Conservation (phyloP, 257 asterid genomes). For the Parsonsia alboflavescens region DNA sequence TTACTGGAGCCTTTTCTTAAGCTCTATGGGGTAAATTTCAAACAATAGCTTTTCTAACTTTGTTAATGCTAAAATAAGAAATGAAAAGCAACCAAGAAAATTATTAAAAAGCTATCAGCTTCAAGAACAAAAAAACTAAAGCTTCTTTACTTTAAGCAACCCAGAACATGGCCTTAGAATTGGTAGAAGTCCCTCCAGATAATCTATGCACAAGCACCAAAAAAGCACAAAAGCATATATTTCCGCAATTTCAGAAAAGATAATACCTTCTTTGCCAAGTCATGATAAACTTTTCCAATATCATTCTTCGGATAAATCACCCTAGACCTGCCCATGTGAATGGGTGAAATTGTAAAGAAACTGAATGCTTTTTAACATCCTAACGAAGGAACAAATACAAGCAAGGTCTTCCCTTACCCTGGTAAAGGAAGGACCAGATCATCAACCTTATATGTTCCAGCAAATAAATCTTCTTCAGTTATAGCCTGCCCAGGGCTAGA, state of each 20-base stretch:
- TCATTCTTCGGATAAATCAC: conserved; percentile 76
- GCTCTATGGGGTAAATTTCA: no score
- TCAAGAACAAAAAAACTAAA: no score
- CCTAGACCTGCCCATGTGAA: conserved; percentile 61
- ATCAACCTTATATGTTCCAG: conserved; percentile 58
- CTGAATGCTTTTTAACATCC: conserved; percentile 5
- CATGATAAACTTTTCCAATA: conserved; percentile 62
- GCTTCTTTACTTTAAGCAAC: not conserved
- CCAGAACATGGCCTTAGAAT: not conserved
- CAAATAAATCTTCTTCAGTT: conserved; percentile 60
- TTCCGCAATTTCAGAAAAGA: conserved; percentile 6
- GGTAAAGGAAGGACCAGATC: conserved; percentile 95
- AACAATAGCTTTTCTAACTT: no score
- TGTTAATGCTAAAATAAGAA: not conserved
- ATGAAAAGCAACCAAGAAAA: not conserved
- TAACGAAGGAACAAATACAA: conserved; percentile 8
- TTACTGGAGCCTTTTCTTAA: not conserved
- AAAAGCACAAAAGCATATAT: not conserved
- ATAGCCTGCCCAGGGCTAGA: conserved; percentile 44
- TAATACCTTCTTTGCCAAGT: conserved; percentile 67
- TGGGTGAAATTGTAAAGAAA: conserved; percentile 13
- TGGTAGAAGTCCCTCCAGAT: not conserved
- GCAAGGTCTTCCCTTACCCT: conserved; percentile 49
- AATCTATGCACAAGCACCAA: not conserved
- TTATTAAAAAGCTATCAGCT: not conserved